Evolutionary conservation across 352 stramenopile species (phyloP), one percentile per base, ranked within the genome.

Genomic region (Aphanomyces invadans): DNA sequence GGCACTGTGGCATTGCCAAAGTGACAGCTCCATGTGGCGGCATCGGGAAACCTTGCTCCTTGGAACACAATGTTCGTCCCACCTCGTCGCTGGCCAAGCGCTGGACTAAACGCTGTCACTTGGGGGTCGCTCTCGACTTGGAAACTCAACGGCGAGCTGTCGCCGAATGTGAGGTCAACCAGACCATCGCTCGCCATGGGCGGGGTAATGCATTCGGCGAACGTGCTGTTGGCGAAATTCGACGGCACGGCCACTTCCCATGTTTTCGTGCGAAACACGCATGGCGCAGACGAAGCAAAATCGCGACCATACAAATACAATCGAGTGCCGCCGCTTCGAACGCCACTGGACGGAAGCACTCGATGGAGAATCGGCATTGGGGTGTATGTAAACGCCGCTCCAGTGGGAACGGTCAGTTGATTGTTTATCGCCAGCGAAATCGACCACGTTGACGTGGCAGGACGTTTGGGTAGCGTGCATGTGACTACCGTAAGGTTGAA

Each of bases 1-100:
- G 32, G 60, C 12, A 66, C 49, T 15, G 61, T 53, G 12, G 65
- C 63, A 21, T 71, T 70, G 1, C 55, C 69, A 59, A 72, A 77
- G 26, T 66, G 3, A 29, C 60, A 67, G 7, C 11, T 10, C 12
- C 56, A 23, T 48, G 68, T 2, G 70, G 23, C 7, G 4, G 46
- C 7, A 38, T 28, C 23, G 10, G 17, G 12, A 31, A 51, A 36
- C 31, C 62, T 4, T 15, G 1, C 39, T 0, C 70, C 72, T 3
- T 12, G 19, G 1, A 77, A n/a, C 17, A 38, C 57, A 19, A 77
- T 45, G 7, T 54, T 31, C 3, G 72, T 71, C 12, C 70, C 64
- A 36, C 72, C 72, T 31, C 62, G 33, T 19, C 68, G 28, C 1
- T 62, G 12, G 3, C 72, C 72, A 12, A 73, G 19, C 1, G 59